Evolutionary conservation across 163 green algal species (phyloP), one percentile per base, ranked within the genome.

Genomic region (Botryococcus braunii): DNA sequence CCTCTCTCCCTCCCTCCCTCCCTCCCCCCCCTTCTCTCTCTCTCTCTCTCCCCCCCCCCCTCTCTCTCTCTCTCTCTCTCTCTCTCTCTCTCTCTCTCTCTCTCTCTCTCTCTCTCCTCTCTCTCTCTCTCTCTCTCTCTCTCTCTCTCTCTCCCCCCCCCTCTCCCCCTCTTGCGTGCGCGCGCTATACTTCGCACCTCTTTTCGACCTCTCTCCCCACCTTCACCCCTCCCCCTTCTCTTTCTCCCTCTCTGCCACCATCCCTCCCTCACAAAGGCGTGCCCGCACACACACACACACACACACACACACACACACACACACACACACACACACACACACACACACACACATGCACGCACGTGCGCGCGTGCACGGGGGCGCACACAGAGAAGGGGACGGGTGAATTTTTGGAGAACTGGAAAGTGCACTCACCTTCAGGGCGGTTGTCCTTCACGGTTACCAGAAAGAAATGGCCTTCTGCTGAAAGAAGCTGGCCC

Each of bases 401-500:
- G 5, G 37, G 36, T 50, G 37, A 55, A 39, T 39, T 40, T 11
- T 5, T 29, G 35, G 60, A 4, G 6, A 27, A 43, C n/a, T 47
- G 27, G 46, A 13, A 11, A 60, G 36, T n/a, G 37, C 5, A 67
- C 11, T 8, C 57, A 80, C 77, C 82, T 36, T 71, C 34, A 9
- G 88, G 88, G 0, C 87, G 72, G 61, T 96, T 96, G 36, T 95
- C 85, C 3, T 69, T 43, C 0, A 95, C 82, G 3, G 85, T 85
- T 21, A 95, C 83, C 68, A 96, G 82, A 57, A 91, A 87, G 29
- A 88, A 72, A 35, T 89, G 62, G 0, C 87, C 86, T 0, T 4
- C 7, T 0, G 65, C 61, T 0, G 82, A 85, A 58, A 94, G 48
- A 29, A 95, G 49, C 21, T 74, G 25, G 2, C 49, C 58, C 27